phyloP scores from a whole-genome alignment of 1,139 yeast genomes.

The Ogataea hybrid region DNA sequence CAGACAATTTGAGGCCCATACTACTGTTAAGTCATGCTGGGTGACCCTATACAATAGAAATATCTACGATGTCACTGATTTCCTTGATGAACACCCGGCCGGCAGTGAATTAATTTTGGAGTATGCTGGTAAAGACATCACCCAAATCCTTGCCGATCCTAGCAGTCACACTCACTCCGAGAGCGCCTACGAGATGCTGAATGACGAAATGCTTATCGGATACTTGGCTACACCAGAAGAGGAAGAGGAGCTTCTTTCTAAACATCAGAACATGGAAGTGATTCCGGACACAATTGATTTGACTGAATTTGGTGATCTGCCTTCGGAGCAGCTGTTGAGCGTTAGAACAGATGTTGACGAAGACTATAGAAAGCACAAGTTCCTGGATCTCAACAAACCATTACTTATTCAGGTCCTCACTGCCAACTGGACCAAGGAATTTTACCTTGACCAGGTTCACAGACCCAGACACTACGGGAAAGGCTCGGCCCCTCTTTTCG shows the following conservation, averaged over 20 bases:
- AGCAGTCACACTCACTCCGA: slow-evolving; percentile 76
- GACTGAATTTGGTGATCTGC: slow-evolving; percentile 60
- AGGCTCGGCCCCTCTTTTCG: slow-evolving; percentile 89
- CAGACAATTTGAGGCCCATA: slow-evolving; percentile 48
- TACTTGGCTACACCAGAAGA: slow-evolving; percentile 63
- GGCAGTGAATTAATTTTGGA: slow-evolving; percentile 75
- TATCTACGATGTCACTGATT: slow-evolving; percentile 77
- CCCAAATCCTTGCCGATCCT: slow-evolving; percentile 71
- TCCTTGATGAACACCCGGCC: slow-evolving; percentile 84
- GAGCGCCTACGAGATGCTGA: slow-evolving; percentile 83
- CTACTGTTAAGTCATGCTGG: slow-evolving; percentile 60
- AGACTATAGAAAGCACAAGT: slow-evolving; percentile 77
- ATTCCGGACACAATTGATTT: slow-evolving; percentile 39
- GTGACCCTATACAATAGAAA: slow-evolving; percentile 75
- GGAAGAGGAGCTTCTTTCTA: slow-evolving; percentile 48
- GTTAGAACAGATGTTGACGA: slow-evolving; percentile 73
- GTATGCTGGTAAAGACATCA: slow-evolving; percentile 81
- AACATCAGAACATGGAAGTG: slow-evolving; percentile 29
- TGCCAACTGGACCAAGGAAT: slow-evolving; percentile 76
- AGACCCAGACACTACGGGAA: slow-evolving; percentile 92
- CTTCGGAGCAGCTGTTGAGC: slow-evolving; percentile 67
- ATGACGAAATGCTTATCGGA: slow-evolving; percentile 66
- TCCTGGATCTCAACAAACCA: slow-evolving; percentile 82
- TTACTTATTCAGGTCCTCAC: slow-evolving; percentile 74
- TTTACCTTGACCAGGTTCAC: slow-evolving; percentile 93